These are phyloP conservation scores for Naganishia albida DNA, from an alignment of 1,284 basidiomycete genomes.

Conservation along the genomic window DNA sequence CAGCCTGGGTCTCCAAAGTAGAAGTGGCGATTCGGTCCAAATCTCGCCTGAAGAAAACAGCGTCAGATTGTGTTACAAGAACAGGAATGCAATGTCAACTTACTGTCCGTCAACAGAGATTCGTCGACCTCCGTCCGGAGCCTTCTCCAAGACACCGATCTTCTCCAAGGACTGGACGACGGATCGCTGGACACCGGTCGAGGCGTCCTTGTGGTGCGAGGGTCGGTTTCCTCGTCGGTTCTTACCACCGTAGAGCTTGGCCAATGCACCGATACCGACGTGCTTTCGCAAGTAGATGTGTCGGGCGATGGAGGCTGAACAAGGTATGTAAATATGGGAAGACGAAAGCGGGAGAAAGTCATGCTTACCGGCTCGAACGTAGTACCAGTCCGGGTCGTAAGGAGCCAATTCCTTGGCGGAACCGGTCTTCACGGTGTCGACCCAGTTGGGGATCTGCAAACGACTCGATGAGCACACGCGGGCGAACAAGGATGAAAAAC, in stretches of 20 bases:
- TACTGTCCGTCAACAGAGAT: constrained; percentile 92
- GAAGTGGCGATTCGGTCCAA: constrained; percentile 98
- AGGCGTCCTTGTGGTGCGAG: constrained; percentile 87
- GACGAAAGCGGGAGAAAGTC: neutral
- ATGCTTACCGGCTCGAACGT: constrained; percentile 86
- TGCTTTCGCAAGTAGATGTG: constrained; percentile 99
- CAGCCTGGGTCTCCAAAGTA: constrained; percentile 82
- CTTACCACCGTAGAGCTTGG: constrained; percentile 95
- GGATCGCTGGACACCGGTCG: constrained; percentile 84
- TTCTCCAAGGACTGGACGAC: constrained; percentile 96
- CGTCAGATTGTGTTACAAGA: neutral
- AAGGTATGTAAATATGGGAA: neutral
- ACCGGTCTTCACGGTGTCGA: constrained; percentile 98
- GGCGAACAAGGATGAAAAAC: constrained; percentile 73
- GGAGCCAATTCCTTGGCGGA: constrained; percentile 97
- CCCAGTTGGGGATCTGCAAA: constrained; percentile 87
- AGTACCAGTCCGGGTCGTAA: constrained; percentile 99
- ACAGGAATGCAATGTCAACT: constrained; percentile 34
- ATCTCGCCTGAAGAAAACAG: constrained; percentile 63
- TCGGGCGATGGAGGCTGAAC: constrained; percentile 86
- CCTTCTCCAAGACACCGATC: constrained; percentile 95
- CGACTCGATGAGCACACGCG: constrained; percentile 55
- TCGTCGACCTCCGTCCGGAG: constrained; percentile 89
- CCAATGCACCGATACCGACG: constrained; percentile 92
- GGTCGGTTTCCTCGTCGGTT: constrained; percentile 94